phyloP scores from a whole-genome alignment of 2,329 filamentous ascomycete species.

The Penicillium sp. region DNA sequence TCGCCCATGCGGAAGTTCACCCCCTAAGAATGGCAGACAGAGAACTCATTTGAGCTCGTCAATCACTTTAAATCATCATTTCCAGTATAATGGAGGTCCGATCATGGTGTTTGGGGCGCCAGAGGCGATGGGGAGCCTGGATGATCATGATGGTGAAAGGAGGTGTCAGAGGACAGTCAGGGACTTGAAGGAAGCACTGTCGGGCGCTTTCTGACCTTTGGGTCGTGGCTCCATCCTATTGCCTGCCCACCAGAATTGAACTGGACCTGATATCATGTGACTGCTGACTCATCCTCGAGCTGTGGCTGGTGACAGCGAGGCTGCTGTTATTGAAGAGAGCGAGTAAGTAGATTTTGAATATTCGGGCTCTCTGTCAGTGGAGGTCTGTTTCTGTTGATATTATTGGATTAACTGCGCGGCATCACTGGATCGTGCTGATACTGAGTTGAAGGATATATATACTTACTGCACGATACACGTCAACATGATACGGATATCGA shows the following conservation, averaged over 20 bases:
- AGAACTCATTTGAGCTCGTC: not conserved
- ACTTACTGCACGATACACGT: no score
- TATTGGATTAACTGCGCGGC: no score
- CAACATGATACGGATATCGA: no score
- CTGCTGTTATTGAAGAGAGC: no score
- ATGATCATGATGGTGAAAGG: slow-evolving; percentile 22
- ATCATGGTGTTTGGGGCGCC: slow-evolving; percentile 1
- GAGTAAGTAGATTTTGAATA: no score
- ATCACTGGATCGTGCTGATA: no score
- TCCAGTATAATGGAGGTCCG: slow-evolving; percentile 1
- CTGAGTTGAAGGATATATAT: no score
- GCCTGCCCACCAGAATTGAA: slow-evolving; percentile 29
- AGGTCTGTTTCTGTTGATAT: no score
- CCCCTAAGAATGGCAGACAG: slow-evolving; percentile 12
- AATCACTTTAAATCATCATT: slow-evolving; percentile 8
- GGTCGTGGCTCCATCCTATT: slow-evolving; percentile 26
- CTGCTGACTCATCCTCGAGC: slow-evolving; percentile 24
- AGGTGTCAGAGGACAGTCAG: slow-evolving; percentile 28
- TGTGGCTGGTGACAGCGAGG: not conserved
- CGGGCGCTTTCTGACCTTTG: slow-evolving; percentile 23
- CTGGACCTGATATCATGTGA: slow-evolving; percentile 35
- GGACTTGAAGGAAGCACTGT: slow-evolving; percentile 23
- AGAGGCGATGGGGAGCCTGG: slow-evolving; percentile 3
- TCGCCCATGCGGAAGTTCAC: not conserved
- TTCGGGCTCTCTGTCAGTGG: no score